Percentiles rank a stretch among this genome's conserved stretches.
Conservation (phyloP, 495 filamentous ascomycete genomes). For the Penicillium coprophilum region DNA sequence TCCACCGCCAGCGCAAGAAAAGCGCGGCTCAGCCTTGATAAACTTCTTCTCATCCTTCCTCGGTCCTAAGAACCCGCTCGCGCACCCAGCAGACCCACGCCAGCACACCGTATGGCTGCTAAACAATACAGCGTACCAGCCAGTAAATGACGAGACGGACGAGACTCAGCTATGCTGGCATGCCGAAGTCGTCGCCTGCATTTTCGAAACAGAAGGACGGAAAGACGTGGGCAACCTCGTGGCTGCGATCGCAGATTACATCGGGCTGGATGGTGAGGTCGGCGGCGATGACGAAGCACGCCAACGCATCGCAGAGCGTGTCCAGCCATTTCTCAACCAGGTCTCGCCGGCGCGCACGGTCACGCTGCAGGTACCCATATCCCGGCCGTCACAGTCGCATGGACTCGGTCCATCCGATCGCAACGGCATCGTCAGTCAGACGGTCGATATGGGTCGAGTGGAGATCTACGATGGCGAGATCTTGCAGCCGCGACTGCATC, state of each 20-base stretch:
- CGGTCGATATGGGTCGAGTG: slow-evolving; percentile 40
- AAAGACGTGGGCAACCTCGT: slow-evolving; percentile 65
- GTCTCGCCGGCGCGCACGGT: slow-evolving; percentile 68
- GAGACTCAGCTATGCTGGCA: slow-evolving; percentile 57
- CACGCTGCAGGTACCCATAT: slow-evolving; percentile 54
- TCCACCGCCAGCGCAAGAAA: slow-evolving; percentile 13
- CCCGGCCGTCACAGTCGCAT: slow-evolving; percentile 40
- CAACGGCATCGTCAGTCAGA: slow-evolving; percentile 68
- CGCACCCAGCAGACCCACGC: slow-evolving; percentile 40
- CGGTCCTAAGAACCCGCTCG: slow-evolving; percentile 30
- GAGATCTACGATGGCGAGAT: slow-evolving; percentile 32
- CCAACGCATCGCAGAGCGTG: slow-evolving; percentile 62
- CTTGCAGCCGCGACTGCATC: slow-evolving; percentile 36
- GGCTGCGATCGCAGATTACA: slow-evolving; percentile 64
- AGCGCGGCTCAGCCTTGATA: slow-evolving; percentile 33
- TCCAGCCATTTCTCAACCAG: slow-evolving; percentile 74
- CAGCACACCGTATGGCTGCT: slow-evolving; percentile 80
- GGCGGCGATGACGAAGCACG: slow-evolving; percentile 60
- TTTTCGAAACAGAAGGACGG: slow-evolving; percentile 70
- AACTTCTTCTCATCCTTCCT: slow-evolving; percentile 31
- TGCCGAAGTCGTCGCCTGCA: slow-evolving; percentile 76
- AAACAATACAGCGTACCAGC: slow-evolving; percentile 82
- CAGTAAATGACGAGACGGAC: slow-evolving; percentile 24
- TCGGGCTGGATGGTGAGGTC: slow-evolving; percentile 62
- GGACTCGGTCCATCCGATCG: slow-evolving; percentile 66